These are phyloP conservation scores for Geum urbanum DNA, from an alignment of 306 rosid genomes.

Conservation along the genomic window DNA sequence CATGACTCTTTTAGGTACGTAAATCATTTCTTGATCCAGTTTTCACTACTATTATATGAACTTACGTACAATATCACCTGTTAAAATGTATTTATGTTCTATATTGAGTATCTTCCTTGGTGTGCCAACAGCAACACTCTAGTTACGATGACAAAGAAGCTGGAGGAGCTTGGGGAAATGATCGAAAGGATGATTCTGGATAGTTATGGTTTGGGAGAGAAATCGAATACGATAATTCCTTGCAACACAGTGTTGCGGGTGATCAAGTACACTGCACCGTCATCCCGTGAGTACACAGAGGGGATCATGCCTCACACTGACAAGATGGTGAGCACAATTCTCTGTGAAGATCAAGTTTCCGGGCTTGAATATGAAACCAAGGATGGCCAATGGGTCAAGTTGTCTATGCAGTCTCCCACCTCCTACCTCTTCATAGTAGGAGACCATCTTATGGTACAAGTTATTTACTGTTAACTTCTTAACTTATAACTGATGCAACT, in stretches of 20 bases:
- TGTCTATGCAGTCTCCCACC: conserved; percentile 7
- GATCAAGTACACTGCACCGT: conserved; percentile 22
- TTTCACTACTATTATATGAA: too few relatives aligned
- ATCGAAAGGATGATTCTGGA: conserved; percentile 8
- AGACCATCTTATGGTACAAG: conserved; percentile 21
- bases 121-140: background rate
- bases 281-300: background rate
- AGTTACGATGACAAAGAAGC: conserved; percentile 3
- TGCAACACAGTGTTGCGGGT: conserved; percentile 9
- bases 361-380: conserved; percentile 23
- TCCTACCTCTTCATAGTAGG: conserved; percentile 16
- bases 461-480: background rate
- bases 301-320: conserved; percentile 12
- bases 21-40: too few relatives aligned
- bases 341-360: conserved; percentile 18
- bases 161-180: background rate
- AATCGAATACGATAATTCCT: background rate
- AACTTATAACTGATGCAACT: too few relatives aligned
- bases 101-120: too few relatives aligned
- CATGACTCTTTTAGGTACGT: background rate
- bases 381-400: conserved; percentile 25
- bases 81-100: too few relatives aligned
- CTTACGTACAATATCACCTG: background rate
- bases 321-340: conserved; percentile 10
- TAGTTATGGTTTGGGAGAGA: conserved; percentile 14